Evolutionary conservation across 2,329 filamentous ascomycete genomes (phyloP).

Genomic region (Akanthomyces dipterigenus): DNA sequence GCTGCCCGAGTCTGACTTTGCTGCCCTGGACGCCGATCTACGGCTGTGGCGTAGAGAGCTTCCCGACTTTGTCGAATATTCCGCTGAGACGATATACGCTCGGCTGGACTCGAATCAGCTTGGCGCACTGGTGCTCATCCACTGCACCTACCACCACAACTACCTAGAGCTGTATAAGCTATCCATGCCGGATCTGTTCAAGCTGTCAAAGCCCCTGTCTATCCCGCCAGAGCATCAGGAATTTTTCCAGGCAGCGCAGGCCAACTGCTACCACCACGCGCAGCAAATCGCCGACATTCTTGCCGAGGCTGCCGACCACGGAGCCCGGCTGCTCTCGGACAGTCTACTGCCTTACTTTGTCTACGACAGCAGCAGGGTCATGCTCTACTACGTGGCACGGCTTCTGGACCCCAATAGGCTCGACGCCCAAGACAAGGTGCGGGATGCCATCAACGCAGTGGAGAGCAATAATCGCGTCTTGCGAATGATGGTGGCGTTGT

Average conservation of each 20-base stretch:
- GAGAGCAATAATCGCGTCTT: slow-evolving; percentile 33
- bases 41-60: slow-evolving; percentile 34
- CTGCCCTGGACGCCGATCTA: slow-evolving; percentile 33
- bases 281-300: slow-evolving; percentile 32
- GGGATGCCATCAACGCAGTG: slow-evolving; percentile 32
- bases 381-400: slow-evolving; percentile 41
- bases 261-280: slow-evolving; percentile 32
- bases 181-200: slow-evolving; percentile 38
- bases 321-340: slow-evolving; percentile 34
- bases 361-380: slow-evolving; percentile 40
- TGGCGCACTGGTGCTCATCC: slow-evolving; percentile 36
- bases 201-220: slow-evolving; percentile 33
- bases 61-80: slow-evolving; percentile 38
- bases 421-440: slow-evolving; percentile 29
- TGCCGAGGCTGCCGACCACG: slow-evolving; percentile 34
- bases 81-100: slow-evolving; percentile 37
- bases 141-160: slow-evolving; percentile 41
- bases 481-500: slow-evolving; percentile 30
- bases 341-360: slow-evolving; percentile 39
- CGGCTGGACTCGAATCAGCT: slow-evolving; percentile 40
- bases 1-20: slow-evolving; percentile 37
- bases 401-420: slow-evolving; percentile 30
- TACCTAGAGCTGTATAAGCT: slow-evolving; percentile 40
- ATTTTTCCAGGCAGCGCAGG: slow-evolving; percentile 30
- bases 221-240: slow-evolving; percentile 32